Evolutionary conservation across 1,139 yeast species (phyloP).

Genomic region (Blastobotrys illinoisensis): DNA sequence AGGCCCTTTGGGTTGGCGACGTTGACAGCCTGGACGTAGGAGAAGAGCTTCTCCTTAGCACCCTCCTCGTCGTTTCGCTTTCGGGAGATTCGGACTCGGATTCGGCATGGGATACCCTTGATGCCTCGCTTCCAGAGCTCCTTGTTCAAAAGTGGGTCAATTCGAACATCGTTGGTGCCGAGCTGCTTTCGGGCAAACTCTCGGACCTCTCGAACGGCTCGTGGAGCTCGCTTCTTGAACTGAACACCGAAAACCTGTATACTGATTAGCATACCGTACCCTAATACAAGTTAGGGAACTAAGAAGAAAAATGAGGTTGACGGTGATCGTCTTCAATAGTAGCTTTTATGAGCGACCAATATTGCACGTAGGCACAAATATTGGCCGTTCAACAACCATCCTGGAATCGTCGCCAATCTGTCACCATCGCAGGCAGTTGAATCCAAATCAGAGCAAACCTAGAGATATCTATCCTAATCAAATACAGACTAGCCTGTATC

Average conservation of each 20-base stretch:
- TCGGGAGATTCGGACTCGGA: slow-evolving; percentile 99
- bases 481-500: not conserved
- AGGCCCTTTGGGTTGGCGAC: slow-evolving; percentile 97
- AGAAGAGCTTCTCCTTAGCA: slow-evolving; percentile 97
- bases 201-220: slow-evolving; percentile 98
- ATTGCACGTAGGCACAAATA: not conserved
- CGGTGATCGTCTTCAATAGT: not conserved
- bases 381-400: not conserved
- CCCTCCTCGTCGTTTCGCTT: slow-evolving; percentile 99
- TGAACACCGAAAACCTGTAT: slow-evolving; percentile 88
- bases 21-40: slow-evolving; percentile 95
- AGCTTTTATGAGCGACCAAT: not conserved
- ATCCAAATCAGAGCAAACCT: not conserved
- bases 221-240: slow-evolving; percentile 99
- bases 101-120: slow-evolving; percentile 97
- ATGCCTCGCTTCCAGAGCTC: slow-evolving; percentile 99
- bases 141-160: slow-evolving; percentile 98
- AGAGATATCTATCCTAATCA: not conserved
- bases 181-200: slow-evolving; percentile 97
- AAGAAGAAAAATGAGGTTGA: not conserved
- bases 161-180: slow-evolving; percentile 99
- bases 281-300: not conserved
- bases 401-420: not conserved
- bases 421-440: not conserved
- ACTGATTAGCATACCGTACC: slow-evolving; percentile 11